Conservation (phyloP, 78 protist species). For the Isochrysis galbana region DNA sequence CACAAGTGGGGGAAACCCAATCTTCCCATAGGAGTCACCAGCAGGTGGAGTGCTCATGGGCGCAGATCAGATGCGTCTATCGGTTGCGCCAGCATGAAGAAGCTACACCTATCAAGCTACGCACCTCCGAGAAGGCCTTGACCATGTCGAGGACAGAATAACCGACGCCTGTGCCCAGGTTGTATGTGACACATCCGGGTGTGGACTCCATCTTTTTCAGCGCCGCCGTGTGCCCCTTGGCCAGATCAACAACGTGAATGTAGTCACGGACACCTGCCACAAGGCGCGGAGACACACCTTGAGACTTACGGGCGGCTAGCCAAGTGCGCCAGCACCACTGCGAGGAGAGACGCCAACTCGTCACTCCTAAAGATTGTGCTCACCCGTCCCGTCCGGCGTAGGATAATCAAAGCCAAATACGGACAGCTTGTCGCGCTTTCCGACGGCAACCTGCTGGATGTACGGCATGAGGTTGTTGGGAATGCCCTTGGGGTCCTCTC, state of each 20-base stretch:
- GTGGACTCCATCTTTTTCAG: conserved; percentile 9
- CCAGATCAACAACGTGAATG: conserved; percentile 94
- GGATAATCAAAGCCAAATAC: conserved; percentile 93
- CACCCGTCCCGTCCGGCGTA: conserved; percentile 97
- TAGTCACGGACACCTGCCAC: conserved; percentile 91
- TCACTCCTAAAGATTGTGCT: too few relatives aligned
- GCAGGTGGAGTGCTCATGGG: too few relatives aligned
- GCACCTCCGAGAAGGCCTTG: conserved; percentile 59
- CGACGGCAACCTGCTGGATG: conserved; percentile 86
- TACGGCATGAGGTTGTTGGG: conserved; percentile 96
- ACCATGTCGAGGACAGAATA: conserved; percentile 84
- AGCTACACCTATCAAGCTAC: too few relatives aligned
- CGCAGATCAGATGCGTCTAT: conserved; percentile 52
- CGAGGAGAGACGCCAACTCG: too few relatives aligned
- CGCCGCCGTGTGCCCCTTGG: conserved; percentile 86
- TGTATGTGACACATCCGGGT: conserved; percentile 31
- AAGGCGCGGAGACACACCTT: too few relatives aligned
- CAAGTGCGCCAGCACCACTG: too few relatives aligned
- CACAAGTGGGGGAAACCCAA: too few relatives aligned
- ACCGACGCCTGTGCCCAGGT: conserved; percentile 90
- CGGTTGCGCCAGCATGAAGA: too few relatives aligned
- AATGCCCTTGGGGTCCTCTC: conserved; percentile 67
- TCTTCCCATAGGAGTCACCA: too few relatives aligned
- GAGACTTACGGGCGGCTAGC: too few relatives aligned
- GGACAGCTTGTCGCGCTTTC: conserved; percentile 68